Evolutionary conservation across 495 filamentous ascomycete genomes (phyloP).

Genomic region (Penicillium soppii): DNA sequence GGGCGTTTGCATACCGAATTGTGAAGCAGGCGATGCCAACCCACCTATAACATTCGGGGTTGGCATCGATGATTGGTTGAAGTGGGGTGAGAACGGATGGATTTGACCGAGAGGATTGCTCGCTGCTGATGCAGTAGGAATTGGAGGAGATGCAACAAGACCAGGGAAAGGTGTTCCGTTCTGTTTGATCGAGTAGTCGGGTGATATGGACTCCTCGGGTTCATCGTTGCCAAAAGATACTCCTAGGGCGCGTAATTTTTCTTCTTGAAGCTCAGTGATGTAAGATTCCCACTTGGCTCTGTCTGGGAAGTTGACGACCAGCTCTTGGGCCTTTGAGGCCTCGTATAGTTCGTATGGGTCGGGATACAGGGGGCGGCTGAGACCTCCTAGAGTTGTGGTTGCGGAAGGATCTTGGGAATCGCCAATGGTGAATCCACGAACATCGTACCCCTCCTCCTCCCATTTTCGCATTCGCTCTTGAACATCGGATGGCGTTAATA

Average conservation of each 20-base stretch:
- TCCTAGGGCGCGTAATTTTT: slow-evolving; percentile 86
- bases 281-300: slow-evolving; percentile 78
- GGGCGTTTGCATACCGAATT: slow-evolving; percentile 43
- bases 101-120: slow-evolving; percentile 38
- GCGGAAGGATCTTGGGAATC: slow-evolving; percentile 33
- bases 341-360: slow-evolving; percentile 56
- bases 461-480: slow-evolving; percentile 65
- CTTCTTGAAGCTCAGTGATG: slow-evolving; percentile 76
- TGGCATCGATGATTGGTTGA: slow-evolving; percentile 52
- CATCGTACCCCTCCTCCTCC: slow-evolving; percentile 74
- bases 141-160: slow-evolving; percentile 57
- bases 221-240: slow-evolving; percentile 77
- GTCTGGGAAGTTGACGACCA: slow-evolving; percentile 74
- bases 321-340: slow-evolving; percentile 52
- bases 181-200: slow-evolving; percentile 65
- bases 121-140: slow-evolving; percentile 45
- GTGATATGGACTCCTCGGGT: slow-evolving; percentile 66
- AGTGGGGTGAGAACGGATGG: slow-evolving; percentile 45
- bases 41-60: slow-evolving; percentile 57
- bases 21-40: slow-evolving; percentile 56
- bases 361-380: slow-evolving; percentile 75
- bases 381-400: slow-evolving; percentile 38
- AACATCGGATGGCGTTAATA: slow-evolving; percentile 61
- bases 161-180: slow-evolving; percentile 52
- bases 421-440: slow-evolving; percentile 67